Evolutionary conservation across 805 yeast species (phyloP), one percentile per base, ranked within the genome.

Genomic region (Wickerhamiella slavikovae): DNA sequence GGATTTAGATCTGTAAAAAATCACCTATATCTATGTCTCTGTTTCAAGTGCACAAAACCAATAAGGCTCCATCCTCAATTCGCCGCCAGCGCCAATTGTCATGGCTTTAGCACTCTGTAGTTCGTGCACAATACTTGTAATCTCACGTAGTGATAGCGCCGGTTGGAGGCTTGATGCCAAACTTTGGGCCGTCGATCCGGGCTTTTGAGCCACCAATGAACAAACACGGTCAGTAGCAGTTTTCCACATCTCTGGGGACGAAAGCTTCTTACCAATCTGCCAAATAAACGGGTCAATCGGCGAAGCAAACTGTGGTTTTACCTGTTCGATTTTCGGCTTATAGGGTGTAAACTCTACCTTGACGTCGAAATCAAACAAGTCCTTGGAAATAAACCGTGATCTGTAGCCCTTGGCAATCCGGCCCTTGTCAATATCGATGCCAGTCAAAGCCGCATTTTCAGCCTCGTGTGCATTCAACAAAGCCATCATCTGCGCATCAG

Each of bases 301-400:
- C 35, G 28, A n/a, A n/a, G n/a, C n/a, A n/a, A n/a, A n/a, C 33
- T 25, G 14, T 29, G 11, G 13, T 23, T 13, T 28, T 35, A 27
- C 23, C 38, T 29, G 54, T 11, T 7, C 14, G 13, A 3, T 16
- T 9, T 18, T 23, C n/a, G n/a, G n/a, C n/a, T n/a, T n/a, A n/a
- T n/a, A n/a, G n/a, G n/a, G n/a, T n/a, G n/a, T n/a, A n/a, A n/a
- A n/a, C n/a, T n/a, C n/a, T 12, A 13, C 25, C 3, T 11, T 12
- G 5, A 29, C 24, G 14, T 24, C 92, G 45, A 70, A 73, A 42
- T 64, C 79, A 28, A 66, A 61, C 46, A 60, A 71, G 24, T 61
- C 67, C 38, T 72, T 66, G 36, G 78, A 91, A 24, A 77, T 64
- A 13, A 67, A 57, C 36, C 93, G 62, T 1, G 93, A 75, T 23